These are phyloP conservation scores for Penicillium capsulatum DNA, from an alignment of 2,329 filamentous ascomycete genomes.

Conservation along the genomic window DNA sequence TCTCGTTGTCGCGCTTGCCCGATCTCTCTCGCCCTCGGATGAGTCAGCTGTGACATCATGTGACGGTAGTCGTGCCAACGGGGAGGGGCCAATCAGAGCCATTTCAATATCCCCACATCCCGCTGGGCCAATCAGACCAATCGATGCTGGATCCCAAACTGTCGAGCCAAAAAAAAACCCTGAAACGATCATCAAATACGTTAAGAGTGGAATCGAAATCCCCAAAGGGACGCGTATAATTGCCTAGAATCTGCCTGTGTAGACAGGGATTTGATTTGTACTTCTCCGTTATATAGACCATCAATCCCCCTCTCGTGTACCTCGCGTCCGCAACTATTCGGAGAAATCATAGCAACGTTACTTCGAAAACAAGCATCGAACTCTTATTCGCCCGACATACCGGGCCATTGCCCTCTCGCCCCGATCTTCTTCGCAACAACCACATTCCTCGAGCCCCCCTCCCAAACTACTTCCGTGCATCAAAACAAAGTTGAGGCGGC, in stretches of 20 bases:
- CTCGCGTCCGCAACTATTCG: background rate
- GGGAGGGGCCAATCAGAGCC: slow-evolving; percentile 8
- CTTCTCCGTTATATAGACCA: too few species aligned
- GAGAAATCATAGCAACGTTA: slow-evolving; percentile 4
- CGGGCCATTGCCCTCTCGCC: slow-evolving; percentile 1
- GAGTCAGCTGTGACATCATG: slow-evolving; percentile 12
- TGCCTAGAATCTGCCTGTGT: too few species aligned
- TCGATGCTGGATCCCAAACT: slow-evolving; percentile 2
- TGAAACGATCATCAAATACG: too few species aligned
- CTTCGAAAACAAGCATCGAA: slow-evolving; percentile 15
- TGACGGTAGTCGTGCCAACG: slow-evolving; percentile 24
- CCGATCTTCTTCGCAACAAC: slow-evolving; percentile 12
- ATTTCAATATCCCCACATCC: slow-evolving; percentile 3
- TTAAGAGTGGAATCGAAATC: background rate
- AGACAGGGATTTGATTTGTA: too few species aligned
- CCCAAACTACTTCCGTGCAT: slow-evolving; percentile 20
- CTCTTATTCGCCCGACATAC: slow-evolving; percentile 10
- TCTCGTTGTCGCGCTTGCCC: background rate
- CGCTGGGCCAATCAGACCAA: slow-evolving; percentile 13
- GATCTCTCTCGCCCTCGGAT: slow-evolving; percentile 4
- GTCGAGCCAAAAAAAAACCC: slow-evolving; percentile 5
- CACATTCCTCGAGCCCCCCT: slow-evolving; percentile 18
- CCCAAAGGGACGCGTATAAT: slow-evolving; percentile 1
- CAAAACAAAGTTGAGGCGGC: slow-evolving; percentile 31
- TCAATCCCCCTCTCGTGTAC: too few species aligned